phyloP scores from a whole-genome alignment of 495 filamentous ascomycete genomes.

The Letharia columbiana region DNA sequence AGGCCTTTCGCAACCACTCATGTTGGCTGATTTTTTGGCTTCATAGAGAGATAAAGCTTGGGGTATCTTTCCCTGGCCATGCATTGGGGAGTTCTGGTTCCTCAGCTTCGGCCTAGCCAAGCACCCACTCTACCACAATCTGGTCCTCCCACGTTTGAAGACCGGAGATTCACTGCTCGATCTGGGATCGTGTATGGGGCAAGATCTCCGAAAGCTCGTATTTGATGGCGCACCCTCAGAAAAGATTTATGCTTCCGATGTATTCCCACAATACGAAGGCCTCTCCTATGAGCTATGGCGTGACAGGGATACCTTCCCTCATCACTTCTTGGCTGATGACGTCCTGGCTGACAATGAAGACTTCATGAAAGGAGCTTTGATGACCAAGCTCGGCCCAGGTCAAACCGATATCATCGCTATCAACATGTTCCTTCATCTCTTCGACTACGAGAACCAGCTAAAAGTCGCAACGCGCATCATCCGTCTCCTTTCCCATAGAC shows the following conservation, averaged over 20 bases:
- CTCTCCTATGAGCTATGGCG: constrained; percentile 24
- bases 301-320: constrained; percentile 17
- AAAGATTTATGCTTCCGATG: constrained; percentile 23
- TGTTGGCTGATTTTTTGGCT: background rate
- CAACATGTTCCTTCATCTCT: constrained; percentile 28
- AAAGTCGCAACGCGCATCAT: constrained; percentile 24
- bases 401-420: constrained; percentile 25
- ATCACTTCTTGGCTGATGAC: constrained; percentile 24
- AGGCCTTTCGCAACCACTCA: background rate
- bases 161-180: constrained; percentile 24
- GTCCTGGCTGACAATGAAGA: constrained; percentile 22
- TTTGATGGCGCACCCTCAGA: constrained; percentile 25
- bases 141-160: constrained; percentile 23
- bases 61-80: constrained; percentile 32
- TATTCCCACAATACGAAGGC: constrained; percentile 25
- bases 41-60: constrained; percentile 26
- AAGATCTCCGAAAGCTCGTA: constrained; percentile 27
- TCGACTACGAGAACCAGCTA: constrained; percentile 26
- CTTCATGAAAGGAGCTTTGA: constrained; percentile 21
- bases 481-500: constrained; percentile 23
- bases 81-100: constrained; percentile 38
- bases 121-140: constrained; percentile 24
- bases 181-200: constrained; percentile 26
- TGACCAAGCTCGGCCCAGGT: constrained; percentile 22
- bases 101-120: constrained; percentile 27